Evolutionary conservation across 257 asterid genomes (phyloP), one percentile per base, ranked within the genome.

Genomic region (Verbascum thapsus): DNA sequence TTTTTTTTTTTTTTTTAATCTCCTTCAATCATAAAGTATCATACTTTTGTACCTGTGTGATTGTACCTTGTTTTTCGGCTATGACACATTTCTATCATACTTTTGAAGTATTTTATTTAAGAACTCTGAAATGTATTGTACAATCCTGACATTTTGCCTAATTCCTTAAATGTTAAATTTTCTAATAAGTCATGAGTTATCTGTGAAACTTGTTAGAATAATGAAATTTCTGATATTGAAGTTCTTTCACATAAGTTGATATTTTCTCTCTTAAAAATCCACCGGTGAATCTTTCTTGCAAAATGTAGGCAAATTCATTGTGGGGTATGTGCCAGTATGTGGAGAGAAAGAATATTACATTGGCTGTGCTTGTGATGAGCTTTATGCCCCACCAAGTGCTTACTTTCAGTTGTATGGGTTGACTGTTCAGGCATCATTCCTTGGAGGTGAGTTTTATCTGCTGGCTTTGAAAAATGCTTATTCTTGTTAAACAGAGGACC

Each of bases 381-480:
- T 92, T 53, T 92, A 92, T 85, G 87, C 87, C 67, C 99, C 99
- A 62, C 95, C 99, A 45, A 83, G 94, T 84, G 97, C 99, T 72
- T 92, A 87, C 83, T 85, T 92, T 82, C 82, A 86, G 15, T 80
- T 92, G 81, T 89, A 85, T 69, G 99, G 99, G 11, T 69, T 92
- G 80, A 76, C 91, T 55, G 97, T 87, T 70, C 91, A 87, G 79
- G 95, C 97, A 72, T 82, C 95, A 63, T 92, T 89, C 77, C 81
- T 92, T 75, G 96, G 99, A 85, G 99, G 99, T 89, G 68, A 74
- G 80, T 77, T 43, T 58, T 20, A 71, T 76, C 34, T 67, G 37
- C 67, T 56, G 59, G 73, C 53, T 41, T 35, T 10, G 20, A 13
- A 38, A 44, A 61, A 53, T 15, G 35, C 35, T 72, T 59, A 18